phyloP scores from a whole-genome alignment of 2,329 filamentous ascomycete species.

The Trichoderma polysporum region DNA sequence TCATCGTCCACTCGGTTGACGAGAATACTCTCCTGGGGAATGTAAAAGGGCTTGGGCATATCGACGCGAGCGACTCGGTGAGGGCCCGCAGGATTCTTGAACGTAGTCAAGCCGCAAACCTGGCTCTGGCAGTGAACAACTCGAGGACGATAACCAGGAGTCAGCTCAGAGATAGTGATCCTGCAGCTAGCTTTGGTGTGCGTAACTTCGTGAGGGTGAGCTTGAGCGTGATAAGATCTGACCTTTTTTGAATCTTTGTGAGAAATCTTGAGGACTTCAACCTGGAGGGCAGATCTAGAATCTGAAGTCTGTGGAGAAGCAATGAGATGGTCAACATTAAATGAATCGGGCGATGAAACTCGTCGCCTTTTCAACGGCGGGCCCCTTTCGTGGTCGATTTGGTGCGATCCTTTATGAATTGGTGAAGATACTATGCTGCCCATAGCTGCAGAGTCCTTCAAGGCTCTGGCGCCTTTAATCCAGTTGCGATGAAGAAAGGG shows the following conservation, averaged over 20 bases:
- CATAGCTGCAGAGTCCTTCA: slow-evolving; percentile 42
- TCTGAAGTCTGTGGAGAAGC: slow-evolving; percentile 33
- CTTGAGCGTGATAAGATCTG: slow-evolving; percentile 30
- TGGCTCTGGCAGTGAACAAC: slow-evolving; percentile 56
- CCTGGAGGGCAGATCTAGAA: slow-evolving; percentile 46
- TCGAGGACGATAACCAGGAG: slow-evolving; percentile 36
- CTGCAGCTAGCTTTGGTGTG: slow-evolving; percentile 39
- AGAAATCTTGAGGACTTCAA: slow-evolving; percentile 54
- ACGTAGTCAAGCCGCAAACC: slow-evolving; percentile 52
- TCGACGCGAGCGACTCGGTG: slow-evolving; percentile 50
- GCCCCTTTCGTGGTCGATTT: slow-evolving; percentile 37
- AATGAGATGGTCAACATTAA: slow-evolving; percentile 36
- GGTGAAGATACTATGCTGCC: slow-evolving; percentile 44
- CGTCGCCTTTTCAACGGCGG: slow-evolving; percentile 53
- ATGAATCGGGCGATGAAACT: slow-evolving; percentile 40
- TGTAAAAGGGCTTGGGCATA: slow-evolving; percentile 49
- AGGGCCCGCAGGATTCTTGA: slow-evolving; percentile 47
- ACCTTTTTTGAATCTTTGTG: slow-evolving; percentile 48
- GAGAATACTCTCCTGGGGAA: slow-evolving; percentile 53
- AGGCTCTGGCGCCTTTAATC: slow-evolving; percentile 47
- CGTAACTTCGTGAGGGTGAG: slow-evolving; percentile 33
- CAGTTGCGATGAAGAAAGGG: slow-evolving; percentile 58
- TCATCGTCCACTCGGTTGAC: slow-evolving; percentile 49
- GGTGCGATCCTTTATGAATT: slow-evolving; percentile 35
- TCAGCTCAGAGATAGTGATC: slow-evolving; percentile 39